A percentile compares a stretch with the other conserved stretches of the same genome.
These are phyloP conservation scores for Dioscorea cayenensis DNA, from an alignment of 116 monocot genomes.

Conservation along the genomic window DNA sequence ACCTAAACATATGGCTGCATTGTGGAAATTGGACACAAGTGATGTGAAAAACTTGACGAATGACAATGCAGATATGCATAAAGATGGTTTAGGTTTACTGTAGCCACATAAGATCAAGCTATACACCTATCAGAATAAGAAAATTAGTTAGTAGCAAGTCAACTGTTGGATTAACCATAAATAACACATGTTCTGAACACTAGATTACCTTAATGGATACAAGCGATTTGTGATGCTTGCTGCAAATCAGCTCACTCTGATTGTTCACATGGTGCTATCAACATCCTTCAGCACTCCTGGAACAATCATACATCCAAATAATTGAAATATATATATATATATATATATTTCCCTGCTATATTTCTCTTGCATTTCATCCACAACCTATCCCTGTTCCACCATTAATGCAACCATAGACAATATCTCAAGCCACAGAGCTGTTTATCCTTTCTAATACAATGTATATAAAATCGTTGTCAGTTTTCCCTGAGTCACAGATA, in stretches of 20 bases:
- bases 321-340: not conserved
- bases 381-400: not conserved
- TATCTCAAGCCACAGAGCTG: not conserved
- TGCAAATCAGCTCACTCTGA: not conserved
- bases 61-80: not conserved
- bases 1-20: not conserved
- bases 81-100: not conserved
- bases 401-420: not conserved
- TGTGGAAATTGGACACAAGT: not conserved
- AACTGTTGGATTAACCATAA: not conserved
- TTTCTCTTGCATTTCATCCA: not conserved
- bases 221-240: not conserved
- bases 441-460: not conserved
- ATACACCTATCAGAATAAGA: not conserved
- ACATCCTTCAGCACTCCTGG: not conserved
- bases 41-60: not conserved
- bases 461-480: not conserved
- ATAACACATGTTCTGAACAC: not conserved
- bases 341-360: not conserved
- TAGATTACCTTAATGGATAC: not conserved
- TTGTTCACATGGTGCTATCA: not conserved
- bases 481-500: no score
- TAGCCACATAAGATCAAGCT: not conserved
- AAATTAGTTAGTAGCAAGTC: not conserved
- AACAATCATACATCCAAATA: not conserved